Evolutionary conservation across 257 asterid species (phyloP).

Genomic region (Cordia subcordata): DNA sequence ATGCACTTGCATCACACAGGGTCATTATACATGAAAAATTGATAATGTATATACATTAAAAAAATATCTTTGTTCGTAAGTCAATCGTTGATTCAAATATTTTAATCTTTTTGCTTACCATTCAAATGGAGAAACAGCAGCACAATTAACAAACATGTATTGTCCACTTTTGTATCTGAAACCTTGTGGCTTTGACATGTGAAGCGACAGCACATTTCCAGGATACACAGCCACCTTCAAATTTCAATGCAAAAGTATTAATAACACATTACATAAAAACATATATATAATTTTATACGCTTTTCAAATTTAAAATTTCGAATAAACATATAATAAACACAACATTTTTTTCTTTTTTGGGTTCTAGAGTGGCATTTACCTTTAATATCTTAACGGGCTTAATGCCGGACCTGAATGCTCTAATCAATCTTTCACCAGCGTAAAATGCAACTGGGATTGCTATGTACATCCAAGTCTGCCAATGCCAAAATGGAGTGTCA

Average conservation of each 20-base stretch:
- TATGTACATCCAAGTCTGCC: slow-evolving; percentile 32
- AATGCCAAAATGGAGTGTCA: no score
- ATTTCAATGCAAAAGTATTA: background rate
- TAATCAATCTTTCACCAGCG: slow-evolving; percentile 23
- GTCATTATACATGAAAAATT: no score
- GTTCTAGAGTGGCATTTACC: no score
- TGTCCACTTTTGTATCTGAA: slow-evolving; percentile 26
- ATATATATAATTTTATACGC: no score
- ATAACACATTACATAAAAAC: background rate
- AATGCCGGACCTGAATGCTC: slow-evolving; percentile 30
- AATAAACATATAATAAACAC: no score
- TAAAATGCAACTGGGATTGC: slow-evolving; percentile 23
- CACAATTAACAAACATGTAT: slow-evolving; percentile 23
- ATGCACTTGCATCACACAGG: no score
- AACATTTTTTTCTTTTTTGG: no score
- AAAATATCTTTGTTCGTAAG: no score
- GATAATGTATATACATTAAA: no score
- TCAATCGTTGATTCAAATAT: no score
- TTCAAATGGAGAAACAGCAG: slow-evolving; percentile 28
- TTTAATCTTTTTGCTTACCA: slow-evolving; percentile 8
- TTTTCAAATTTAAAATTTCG: no score
- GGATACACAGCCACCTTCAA: slow-evolving; percentile 19
- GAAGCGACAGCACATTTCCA: slow-evolving; percentile 17
- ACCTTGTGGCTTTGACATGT: slow-evolving; percentile 26
- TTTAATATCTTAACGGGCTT: slow-evolving; percentile 23